phyloP scores from a whole-genome alignment of 805 yeast genomes.

The Kodamaea kakaduensis region DNA sequence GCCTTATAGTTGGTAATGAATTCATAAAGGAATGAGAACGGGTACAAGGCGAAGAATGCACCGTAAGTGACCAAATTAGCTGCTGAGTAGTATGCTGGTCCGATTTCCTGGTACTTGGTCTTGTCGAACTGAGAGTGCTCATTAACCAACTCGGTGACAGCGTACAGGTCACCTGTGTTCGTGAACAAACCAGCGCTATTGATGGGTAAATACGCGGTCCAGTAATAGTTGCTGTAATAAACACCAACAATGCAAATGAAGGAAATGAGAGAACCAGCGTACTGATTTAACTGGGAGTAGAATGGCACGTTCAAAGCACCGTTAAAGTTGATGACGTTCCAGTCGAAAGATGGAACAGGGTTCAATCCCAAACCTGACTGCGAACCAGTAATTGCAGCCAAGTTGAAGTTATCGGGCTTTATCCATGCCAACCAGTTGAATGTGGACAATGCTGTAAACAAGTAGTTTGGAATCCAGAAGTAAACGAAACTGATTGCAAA shows the following conservation, averaged over 20 bases:
- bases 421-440: slow-evolving; percentile 34
- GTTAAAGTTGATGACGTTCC: slow-evolving; percentile 20
- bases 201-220: slow-evolving; percentile 29
- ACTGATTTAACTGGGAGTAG: slow-evolving; percentile 22
- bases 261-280: slow-evolving; percentile 22
- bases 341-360: slow-evolving; percentile 29
- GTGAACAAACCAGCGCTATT: slow-evolving; percentile 20
- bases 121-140: slow-evolving; percentile 12
- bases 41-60: slow-evolving; percentile 18
- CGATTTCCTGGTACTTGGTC: slow-evolving; percentile 16
- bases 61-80: slow-evolving; percentile 21
- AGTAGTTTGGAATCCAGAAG: slow-evolving; percentile 28
- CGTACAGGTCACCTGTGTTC: slow-evolving; percentile 22
- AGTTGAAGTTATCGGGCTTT: slow-evolving; percentile 21
- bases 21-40: slow-evolving; percentile 23
- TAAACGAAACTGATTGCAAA: slow-evolving; percentile 20
- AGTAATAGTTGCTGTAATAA: slow-evolving; percentile 25
- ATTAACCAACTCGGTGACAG: slow-evolving; percentile 13
- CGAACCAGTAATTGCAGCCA: slow-evolving; percentile 24
- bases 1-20: slow-evolving; percentile 14
- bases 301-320: slow-evolving; percentile 20
- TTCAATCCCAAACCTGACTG: slow-evolving; percentile 26
- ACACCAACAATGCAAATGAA: slow-evolving; percentile 24
- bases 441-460: slow-evolving; percentile 22
- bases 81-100: slow-evolving; percentile 23